Conservation (phyloP, 768 basidiomycete species). For the Termitomyces sp. region DNA sequence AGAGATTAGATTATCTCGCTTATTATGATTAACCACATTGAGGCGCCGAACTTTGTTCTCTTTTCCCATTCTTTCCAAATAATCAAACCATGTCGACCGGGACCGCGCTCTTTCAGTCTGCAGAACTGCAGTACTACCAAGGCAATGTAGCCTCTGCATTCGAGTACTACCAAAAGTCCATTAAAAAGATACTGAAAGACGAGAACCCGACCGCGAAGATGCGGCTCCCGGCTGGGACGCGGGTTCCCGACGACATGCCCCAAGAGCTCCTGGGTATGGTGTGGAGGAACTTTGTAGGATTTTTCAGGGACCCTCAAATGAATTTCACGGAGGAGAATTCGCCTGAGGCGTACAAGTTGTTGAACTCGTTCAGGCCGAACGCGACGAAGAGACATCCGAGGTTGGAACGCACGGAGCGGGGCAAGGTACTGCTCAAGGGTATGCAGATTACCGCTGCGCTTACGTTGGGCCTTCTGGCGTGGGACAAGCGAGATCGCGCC, state of each 20-base stretch:
- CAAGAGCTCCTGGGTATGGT: conserved; percentile 19
- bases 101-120: not conserved
- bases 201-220: conserved; percentile 18
- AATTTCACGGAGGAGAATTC: conserved; percentile 15
- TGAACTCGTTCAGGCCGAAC: conserved; percentile 20
- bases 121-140: not conserved
- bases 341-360: conserved; percentile 26
- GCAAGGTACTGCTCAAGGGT: conserved; percentile 23
- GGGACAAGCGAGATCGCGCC: conserved; percentile 24
- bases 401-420: conserved; percentile 17
- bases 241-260: conserved; percentile 14
- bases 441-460: conserved; percentile 24
- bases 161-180: conserved; percentile 20
- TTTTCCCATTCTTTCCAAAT: no score
- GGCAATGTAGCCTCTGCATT: conserved; percentile 14
- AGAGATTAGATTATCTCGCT: not conserved
- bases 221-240: not conserved
- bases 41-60: no score
- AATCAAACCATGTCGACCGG: not conserved
- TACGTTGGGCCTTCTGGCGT: conserved; percentile 25
- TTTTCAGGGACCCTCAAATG: conserved; percentile 19
- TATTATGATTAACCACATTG: no score
- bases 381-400: conserved; percentile 12
- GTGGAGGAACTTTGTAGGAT: conserved; percentile 25
- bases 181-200: conserved; percentile 23